A percentile compares a stretch with the other conserved stretches of the same genome.
phyloP scores from a whole-genome alignment of 768 basidiomycete genomes.

The Candolleomyces eurysporus region DNA sequence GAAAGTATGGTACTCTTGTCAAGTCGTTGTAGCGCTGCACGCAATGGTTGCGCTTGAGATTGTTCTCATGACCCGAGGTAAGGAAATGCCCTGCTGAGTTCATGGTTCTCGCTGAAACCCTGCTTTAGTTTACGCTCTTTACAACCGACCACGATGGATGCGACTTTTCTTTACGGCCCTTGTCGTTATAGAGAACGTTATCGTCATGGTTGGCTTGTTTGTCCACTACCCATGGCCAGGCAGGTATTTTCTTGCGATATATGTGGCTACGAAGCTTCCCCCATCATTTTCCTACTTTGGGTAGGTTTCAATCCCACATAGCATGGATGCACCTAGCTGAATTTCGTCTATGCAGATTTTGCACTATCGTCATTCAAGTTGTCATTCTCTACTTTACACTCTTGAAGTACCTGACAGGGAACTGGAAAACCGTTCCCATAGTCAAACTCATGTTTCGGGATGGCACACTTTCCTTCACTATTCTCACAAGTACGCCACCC shows the following conservation, averaged over 20 bases:
- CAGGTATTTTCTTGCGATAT: slow-evolving; percentile 10
- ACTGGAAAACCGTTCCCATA: slow-evolving; percentile 19
- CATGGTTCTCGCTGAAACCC: not conserved
- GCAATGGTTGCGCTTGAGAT: slow-evolving; percentile 23
- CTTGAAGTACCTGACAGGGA: slow-evolving; percentile 16
- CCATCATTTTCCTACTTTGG: slow-evolving; percentile 23
- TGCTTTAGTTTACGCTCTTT: slow-evolving; percentile 29
- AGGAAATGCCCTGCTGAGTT: not conserved
- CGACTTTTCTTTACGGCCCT: slow-evolving; percentile 16
- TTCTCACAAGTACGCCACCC: slow-evolving; percentile 16
- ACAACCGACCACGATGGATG: slow-evolving; percentile 21
- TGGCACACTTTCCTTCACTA: slow-evolving; percentile 21
- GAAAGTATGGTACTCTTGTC: slow-evolving; percentile 21
- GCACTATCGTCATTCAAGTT: slow-evolving; percentile 18
- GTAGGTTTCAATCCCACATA: slow-evolving; percentile 3
- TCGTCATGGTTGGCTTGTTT: slow-evolving; percentile 16
- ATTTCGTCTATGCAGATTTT: slow-evolving; percentile 10
- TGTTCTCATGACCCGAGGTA: slow-evolving; percentile 30
- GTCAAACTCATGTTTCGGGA: slow-evolving; percentile 23
- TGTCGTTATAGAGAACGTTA: slow-evolving; percentile 17
- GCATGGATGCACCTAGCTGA: not conserved
- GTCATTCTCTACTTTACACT: slow-evolving; percentile 18
- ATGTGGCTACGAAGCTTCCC: slow-evolving; percentile 16
- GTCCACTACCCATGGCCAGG: slow-evolving; percentile 10
- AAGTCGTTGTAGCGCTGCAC: slow-evolving; percentile 23